Evolutionary conservation across 2,329 filamentous ascomycete genomes (phyloP), one percentile per base, ranked within the genome.

Genomic region (Monilinia polystroma): DNA sequence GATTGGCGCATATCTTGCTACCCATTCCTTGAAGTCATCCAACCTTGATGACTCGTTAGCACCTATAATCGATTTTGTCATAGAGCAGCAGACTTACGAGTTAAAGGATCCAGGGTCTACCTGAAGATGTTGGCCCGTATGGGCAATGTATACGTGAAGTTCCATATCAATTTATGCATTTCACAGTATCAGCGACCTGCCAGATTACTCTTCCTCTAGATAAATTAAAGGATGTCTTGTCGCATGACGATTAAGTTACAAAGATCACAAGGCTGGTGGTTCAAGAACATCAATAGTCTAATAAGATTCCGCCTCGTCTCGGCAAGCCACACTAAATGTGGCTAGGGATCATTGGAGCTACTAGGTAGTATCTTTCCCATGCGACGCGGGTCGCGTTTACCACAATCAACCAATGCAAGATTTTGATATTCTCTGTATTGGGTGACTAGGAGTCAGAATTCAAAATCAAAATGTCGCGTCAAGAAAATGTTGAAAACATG

Each of bases 101-200:
- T 85, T 83, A 79, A 94, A 90, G 76, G 87, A 86, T 71, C 88
- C 84, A 72, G 89, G 86, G 80, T 96, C 91, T 78, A 91, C 85
- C 78, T 88, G 84, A 77, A 97, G 85, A 80, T 90, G 89, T 83
- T 92, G 89, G 83, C 94, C 94, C 80, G 91, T 93, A 81, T 96
- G 93, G 84, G 92, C 93, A 77, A 97, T 89, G 83, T 92, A 91
- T 80, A 97, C 89, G 81, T 92, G 88, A 78, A 94, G 87, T 82
- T 91, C 90, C 92, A 96, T 96, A 80, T 83, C 85, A 70, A 38
- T 69, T 71, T 63, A 71, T 70, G 73, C 70, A 64, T 66, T 68
- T 73, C 72, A 68, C 75, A 73, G 71, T 70, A 72, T 62, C 69
- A 60, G 62, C 56, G 68, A 71, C 68, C 71, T 72, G 69, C 69